Evolutionary conservation across 73 alveolate genomes (phyloP).

Genomic region (Paramecium sexaurelia): DNA sequence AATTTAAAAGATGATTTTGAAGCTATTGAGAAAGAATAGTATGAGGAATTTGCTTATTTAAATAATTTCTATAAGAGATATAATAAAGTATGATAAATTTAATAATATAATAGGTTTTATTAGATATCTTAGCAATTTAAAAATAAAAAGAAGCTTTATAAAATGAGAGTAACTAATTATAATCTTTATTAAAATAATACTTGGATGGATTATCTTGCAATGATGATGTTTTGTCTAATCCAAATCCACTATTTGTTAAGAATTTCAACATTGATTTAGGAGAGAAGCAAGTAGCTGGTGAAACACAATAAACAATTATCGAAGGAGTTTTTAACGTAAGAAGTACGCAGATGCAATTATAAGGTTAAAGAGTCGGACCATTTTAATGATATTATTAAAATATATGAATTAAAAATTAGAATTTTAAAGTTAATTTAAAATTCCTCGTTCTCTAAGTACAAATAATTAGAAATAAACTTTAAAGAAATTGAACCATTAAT

Average conservation of each 20-base stretch:
- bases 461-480: not conserved
- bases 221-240: constrained; percentile 95
- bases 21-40: constrained; percentile 85
- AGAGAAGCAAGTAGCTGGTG: constrained; percentile 88
- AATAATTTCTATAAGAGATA: constrained; percentile 96
- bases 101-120: constrained; percentile 73
- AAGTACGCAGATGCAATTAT: constrained; percentile 55
- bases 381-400: constrained; percentile 42
- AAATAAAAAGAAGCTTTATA: constrained; percentile 95
- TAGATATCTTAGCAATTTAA: constrained; percentile 96
- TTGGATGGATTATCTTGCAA: constrained; percentile 97
- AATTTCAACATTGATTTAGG: constrained; percentile 94
- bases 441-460: constrained; percentile 8
- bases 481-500: not conserved
- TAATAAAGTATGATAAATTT: constrained; percentile 74
- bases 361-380: constrained; percentile 65
- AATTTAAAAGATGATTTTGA: constrained; percentile 85
- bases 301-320: constrained; percentile 85
- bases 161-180: constrained; percentile 92
- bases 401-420: constrained; percentile 21
- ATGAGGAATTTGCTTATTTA: constrained; percentile 91
- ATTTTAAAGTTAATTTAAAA: not conserved
- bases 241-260: constrained; percentile 93
- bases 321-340: constrained; percentile 84
- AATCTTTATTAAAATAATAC: constrained; percentile 93